Evolutionary conservation across 371 early-diverging fungal genomes (phyloP), one percentile per base, ranked within the genome.

Genomic region (Syncephalastrum racemosum): DNA sequence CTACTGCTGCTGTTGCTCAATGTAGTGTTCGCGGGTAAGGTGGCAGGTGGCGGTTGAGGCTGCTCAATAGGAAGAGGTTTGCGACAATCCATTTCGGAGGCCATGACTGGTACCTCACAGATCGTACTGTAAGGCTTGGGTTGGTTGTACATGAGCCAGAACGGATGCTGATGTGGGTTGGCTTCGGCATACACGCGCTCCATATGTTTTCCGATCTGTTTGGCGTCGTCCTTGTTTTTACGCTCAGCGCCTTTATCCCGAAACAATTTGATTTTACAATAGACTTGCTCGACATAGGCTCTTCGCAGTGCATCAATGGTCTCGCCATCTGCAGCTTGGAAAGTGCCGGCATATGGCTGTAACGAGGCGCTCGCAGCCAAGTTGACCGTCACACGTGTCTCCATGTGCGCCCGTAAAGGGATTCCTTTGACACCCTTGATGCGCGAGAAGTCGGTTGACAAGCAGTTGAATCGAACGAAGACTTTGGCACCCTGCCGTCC

Each of bases 401-500:
- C 63, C 54, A 76, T 61, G 18, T 59, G 59, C 20, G 58, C 67
- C 4, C 91, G 80, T 54, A 92, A 71, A 13, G 90, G 89, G 39
- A 91, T 90, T 0, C 92, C 92, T 63, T 91, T 92, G 59, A 92
- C 90, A 10, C 92, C 92, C 63, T 92, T 91, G 67, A 90, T 88
- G 14, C 89, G 70, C 16, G 90, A 87, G 60, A 92, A 92, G 54
- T 92, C 92, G 2, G 92, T 92, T 1, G 91, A 91, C 4, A 92
- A 66, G 56, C 90, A 90, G 63, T 89, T 86, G 64, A 92, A 90
- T 40, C 82, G 83, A n/a, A 91, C 57, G 66, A 79, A 78, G 22
- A 90, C 67, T 52, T 86, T 89, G 41, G 89, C 88, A 14, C 89
- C 86, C 22, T 80, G 71, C 20, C 79, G 65, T 2, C 86, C 85